Base-by-base conservation (phyloP, 2,329 filamentous ascomycete genomes). In the Neofusicoccum laricinum region DNA sequence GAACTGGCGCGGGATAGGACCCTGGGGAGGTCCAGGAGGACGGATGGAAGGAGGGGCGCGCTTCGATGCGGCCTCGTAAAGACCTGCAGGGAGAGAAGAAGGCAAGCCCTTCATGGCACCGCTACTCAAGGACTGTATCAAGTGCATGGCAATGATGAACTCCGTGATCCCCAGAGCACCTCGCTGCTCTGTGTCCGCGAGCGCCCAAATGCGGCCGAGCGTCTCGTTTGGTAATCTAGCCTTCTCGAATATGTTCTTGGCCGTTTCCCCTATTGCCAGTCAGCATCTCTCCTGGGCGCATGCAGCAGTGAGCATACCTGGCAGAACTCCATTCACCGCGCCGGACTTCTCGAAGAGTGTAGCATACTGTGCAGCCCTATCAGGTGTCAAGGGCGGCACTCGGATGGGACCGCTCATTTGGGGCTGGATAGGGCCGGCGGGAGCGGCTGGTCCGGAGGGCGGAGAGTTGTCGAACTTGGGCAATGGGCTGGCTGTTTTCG, bases 81-180 rank as follows among this genome's bases (percentile, higher is more conserved):
- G 82, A 11, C 90, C 91, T 12, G 91, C 88, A 5, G 95, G 95
- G 2, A 99, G 85, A 30, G 90, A 86, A 66, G 82, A 90, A 1
- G 95, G 95, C 64, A 98, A 83, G 19, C 86, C 88, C 68, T 92
- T 88, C 76, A 99, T 85, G 34, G 88, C 84, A 21, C 93, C 91
- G 12, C 88, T 90, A 82, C 96, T 97, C 79, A 92, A 92, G 12
- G 93, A 97, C 14, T 92, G 94, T 67, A 99, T 84, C 66, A 99
- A 82, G 77, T 99, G 95, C 95, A 99, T 99, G 50, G 95, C 95
- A 72, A 99, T 96, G 73, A 97, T 91, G 75, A 99, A 99, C 72
- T 98, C 95, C 14, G 93, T 94, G 70, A 89, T 84, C 65, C 93
- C 90, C 40, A 99, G 84, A 36, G 90, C 88, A 58, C 95, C 95